Percentiles rank a stretch among this genome's conserved stretches.
Conservation (phyloP, 179 eudicot species). For the Sideroxylon spinosum region DNA sequence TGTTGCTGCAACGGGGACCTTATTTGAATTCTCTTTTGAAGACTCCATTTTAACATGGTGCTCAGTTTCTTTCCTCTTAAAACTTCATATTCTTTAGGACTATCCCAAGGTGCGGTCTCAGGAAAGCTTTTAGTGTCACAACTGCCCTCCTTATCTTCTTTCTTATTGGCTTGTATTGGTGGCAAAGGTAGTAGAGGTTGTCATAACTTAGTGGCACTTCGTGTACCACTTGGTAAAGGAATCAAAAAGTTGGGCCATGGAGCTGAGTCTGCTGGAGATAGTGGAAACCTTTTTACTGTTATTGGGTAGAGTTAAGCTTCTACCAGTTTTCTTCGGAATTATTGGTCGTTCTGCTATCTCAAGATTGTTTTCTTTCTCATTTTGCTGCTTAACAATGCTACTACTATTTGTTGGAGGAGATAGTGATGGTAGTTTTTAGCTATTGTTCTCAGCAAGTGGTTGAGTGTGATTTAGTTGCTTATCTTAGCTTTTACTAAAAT, state of each 20-base stretch:
- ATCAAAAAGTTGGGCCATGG: conserved; percentile 66
- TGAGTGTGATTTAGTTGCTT: neutral
- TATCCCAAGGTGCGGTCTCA: conserved; percentile 11
- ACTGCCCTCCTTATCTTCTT: conserved; percentile 31
- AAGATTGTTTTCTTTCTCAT: conserved; percentile 80
- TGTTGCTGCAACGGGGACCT: neutral
- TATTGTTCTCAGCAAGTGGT: conserved; percentile 34
- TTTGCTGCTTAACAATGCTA: conserved; percentile 25
- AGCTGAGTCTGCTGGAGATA: conserved; percentile 22
- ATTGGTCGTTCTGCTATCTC: conserved; percentile 29
- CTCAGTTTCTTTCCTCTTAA: conserved; percentile 13
- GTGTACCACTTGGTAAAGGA: conserved; percentile 54
- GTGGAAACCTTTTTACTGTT: conserved; percentile 28
- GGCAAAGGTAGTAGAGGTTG: conserved; percentile 39
- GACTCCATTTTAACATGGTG: conserved; percentile 52
- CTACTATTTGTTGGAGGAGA: conserved; percentile 26
- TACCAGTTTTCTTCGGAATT: conserved; percentile 54
- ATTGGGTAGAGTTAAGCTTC: conserved; percentile 66
- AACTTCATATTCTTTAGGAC: conserved; percentile 12
- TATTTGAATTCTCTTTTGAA: conserved; percentile 14
- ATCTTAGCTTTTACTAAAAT: no score
- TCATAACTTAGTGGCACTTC: conserved; percentile 28
- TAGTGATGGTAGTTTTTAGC: conserved; percentile 33
- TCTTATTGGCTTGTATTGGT: conserved; percentile 33
- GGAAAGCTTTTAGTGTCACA: conserved; percentile 15